These are phyloP conservation scores for Carex kokanica DNA, from an alignment of 176 grass and related monocot genomes.

Conservation along the genomic window DNA sequence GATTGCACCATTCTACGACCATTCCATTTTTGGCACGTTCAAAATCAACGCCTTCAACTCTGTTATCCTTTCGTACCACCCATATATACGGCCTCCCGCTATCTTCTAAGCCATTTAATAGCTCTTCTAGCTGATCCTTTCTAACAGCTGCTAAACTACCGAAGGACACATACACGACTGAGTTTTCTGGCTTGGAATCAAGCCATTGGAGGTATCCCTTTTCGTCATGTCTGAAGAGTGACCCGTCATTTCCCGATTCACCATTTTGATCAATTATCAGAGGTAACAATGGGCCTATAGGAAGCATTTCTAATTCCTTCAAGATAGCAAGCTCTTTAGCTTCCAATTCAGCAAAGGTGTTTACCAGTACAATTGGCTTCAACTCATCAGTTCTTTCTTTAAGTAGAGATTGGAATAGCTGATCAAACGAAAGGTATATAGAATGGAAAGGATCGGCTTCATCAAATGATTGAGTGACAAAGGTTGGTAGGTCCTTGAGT, in stretches of 20 bases:
- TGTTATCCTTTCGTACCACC: constrained; percentile 46
- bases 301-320: constrained; percentile 18
- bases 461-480: constrained; percentile 33
- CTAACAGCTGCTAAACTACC: constrained; percentile 21
- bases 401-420: constrained; percentile 34
- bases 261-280: background rate
- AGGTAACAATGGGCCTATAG: constrained; percentile 16
- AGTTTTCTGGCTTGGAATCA: constrained; percentile 30
- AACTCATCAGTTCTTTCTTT: constrained; percentile 14
- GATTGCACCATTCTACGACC: constrained; percentile 45
- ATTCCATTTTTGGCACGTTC: constrained; percentile 22
- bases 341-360: constrained; percentile 42
- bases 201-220: constrained; percentile 59
- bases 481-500: constrained; percentile 40
- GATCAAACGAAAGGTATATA: constrained; percentile 17
- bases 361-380: constrained; percentile 37
- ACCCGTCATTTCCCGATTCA: background rate
- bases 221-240: constrained; percentile 20
- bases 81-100: constrained; percentile 35
- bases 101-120: constrained; percentile 27
- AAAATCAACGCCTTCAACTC: background rate
- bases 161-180: constrained; percentile 58
- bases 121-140: constrained; percentile 35
- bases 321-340: background rate
- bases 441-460: constrained; percentile 24